Conservation (phyloP, 129 eudicot species). For the Artemisia tridentata region DNA sequence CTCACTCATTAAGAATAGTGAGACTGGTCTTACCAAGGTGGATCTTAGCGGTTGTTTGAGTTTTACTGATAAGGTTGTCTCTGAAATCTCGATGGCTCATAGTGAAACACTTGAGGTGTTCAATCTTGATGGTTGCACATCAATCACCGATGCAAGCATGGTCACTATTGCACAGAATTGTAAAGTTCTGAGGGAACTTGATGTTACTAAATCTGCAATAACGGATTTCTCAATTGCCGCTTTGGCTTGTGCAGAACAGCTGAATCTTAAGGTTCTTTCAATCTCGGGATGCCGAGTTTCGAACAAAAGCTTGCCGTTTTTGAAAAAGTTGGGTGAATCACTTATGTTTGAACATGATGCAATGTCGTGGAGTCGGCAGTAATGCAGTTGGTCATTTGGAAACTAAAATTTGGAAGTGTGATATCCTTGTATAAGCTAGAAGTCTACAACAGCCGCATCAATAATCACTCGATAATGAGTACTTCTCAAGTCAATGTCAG, state of each 20-base stretch:
- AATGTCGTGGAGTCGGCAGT: slow-evolving; percentile 47
- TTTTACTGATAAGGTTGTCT: slow-evolving; percentile 49
- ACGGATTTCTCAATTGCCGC: slow-evolving; percentile 63
- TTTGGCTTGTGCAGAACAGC: slow-evolving; percentile 50
- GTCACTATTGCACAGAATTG: slow-evolving; percentile 57
- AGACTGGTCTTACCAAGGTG: slow-evolving; percentile 51
- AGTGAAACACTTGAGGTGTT: slow-evolving; percentile 62
- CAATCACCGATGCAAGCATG: slow-evolving; percentile 55
- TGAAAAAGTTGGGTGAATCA: slow-evolving; percentile 50
- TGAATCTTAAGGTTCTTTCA: slow-evolving; percentile 54
- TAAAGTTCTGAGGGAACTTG: slow-evolving; percentile 49
- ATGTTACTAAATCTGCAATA: slow-evolving; percentile 54
- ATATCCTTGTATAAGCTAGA: slow-evolving; percentile 49
- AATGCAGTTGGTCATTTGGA: slow-evolving; percentile 42
- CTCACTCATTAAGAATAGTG: slow-evolving; percentile 48
- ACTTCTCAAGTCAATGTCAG: slow-evolving; percentile 19
- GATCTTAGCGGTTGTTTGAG: slow-evolving; percentile 55
- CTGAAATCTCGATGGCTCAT: slow-evolving; percentile 47
- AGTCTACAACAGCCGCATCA: neutral
- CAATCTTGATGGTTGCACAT: slow-evolving; percentile 62
- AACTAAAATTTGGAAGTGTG: slow-evolving; percentile 55
- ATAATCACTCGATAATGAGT: neutral
- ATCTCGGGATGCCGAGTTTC: slow-evolving; percentile 53
- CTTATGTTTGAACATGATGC: slow-evolving; percentile 49
- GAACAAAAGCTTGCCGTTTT: slow-evolving; percentile 54